Evolutionary conservation across 108 stramenopile genomes (phyloP).

Genomic region (Seminavis robusta): DNA sequence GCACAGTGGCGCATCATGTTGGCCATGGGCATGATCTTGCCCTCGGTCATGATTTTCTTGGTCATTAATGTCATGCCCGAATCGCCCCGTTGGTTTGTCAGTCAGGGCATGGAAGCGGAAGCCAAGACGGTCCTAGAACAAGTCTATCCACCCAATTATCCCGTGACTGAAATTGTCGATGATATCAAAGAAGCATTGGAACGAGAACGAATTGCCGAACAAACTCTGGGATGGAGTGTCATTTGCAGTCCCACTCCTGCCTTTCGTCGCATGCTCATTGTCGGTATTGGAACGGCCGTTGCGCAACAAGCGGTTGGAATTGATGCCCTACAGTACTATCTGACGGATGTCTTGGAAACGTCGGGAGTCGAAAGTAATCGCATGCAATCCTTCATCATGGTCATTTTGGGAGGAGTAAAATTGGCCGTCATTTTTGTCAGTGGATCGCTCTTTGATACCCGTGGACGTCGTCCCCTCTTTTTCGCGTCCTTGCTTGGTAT

Average conservation of each 20-base stretch:
- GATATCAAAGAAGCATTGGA: constrained; percentile 53
- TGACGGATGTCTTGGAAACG: constrained; percentile 41
- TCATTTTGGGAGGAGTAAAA: constrained; percentile 52
- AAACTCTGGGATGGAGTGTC: constrained; percentile 59
- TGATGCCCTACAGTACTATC: constrained; percentile 69
- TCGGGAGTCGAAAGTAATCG: constrained; percentile 35
- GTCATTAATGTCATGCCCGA: constrained; percentile 67
- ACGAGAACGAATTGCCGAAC: constrained; percentile 43
- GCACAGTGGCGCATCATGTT: constrained; percentile 61
- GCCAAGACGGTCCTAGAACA: constrained; percentile 43
- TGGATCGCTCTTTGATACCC: constrained; percentile 43
- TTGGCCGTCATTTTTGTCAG: constrained; percentile 36
- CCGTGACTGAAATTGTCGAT: constrained; percentile 15
- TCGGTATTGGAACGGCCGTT: constrained; percentile 57
- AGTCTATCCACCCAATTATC: constrained; percentile 33
- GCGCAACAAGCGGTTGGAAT: constrained; percentile 69
- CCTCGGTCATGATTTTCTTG: constrained; percentile 43
- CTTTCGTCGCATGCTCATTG: constrained; percentile 61
- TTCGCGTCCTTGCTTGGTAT: constrained; percentile 47
- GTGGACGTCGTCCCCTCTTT: constrained; percentile 55
- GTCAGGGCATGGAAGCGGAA: constrained; percentile 43
- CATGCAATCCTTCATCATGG: constrained; percentile 30
- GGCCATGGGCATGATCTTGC: constrained; percentile 46
- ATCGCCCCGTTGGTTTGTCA: constrained; percentile 78
- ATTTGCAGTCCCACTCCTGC: constrained; percentile 53